Evolutionary conservation across 768 basidiomycete species (phyloP), one percentile per base, ranked within the genome.

Genomic region (Hortiboletus campestris): DNA sequence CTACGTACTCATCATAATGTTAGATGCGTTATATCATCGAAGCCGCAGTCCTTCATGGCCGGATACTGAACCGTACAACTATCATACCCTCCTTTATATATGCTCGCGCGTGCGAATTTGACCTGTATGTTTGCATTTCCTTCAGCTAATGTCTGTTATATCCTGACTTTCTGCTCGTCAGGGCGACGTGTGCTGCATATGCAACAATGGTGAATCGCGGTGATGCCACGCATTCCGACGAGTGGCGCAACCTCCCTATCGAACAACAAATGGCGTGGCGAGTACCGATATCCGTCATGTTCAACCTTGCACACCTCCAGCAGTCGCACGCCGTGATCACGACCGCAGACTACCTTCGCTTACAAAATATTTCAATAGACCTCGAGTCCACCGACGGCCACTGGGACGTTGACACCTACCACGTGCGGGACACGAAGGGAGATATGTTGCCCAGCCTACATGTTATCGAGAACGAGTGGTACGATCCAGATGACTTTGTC

Each of bases 1-100:
- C n/a, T 7, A 1, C 29, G 0, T 14, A 12, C 43, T 61, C 34
- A 55, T 6, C 19, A 19, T n/a, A 2, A 17, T 20, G 16, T 7
- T 35, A 78, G 78, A 71, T 81, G 72, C 74, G 80, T 16, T 80
- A 80, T 51, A 81, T 80, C 53, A 74, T 80, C 40, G 78, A 80
- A 57, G 62, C 78, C 1, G 69, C 76, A 2, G 48, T 81, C 19
- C 60, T 77, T 16, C 80, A 80, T 46, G 77, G 78, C 16, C 58
- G 67, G 4, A 56, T 79, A 32, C 61, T 79, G 16, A 77, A 78
- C 56, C 66, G 78, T 46, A 76, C 75, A 7, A 70, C 78, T 16
- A 69, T 81, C 38, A 36, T 81, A 12, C 78, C 80, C 2, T 75
- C 79, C 4, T 76, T 74, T 55, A 68, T 80, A 25, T 81, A 81